Evolutionary conservation across 2,329 filamentous ascomycete genomes (phyloP).

Genomic region (Sphaerulina populicola): DNA sequence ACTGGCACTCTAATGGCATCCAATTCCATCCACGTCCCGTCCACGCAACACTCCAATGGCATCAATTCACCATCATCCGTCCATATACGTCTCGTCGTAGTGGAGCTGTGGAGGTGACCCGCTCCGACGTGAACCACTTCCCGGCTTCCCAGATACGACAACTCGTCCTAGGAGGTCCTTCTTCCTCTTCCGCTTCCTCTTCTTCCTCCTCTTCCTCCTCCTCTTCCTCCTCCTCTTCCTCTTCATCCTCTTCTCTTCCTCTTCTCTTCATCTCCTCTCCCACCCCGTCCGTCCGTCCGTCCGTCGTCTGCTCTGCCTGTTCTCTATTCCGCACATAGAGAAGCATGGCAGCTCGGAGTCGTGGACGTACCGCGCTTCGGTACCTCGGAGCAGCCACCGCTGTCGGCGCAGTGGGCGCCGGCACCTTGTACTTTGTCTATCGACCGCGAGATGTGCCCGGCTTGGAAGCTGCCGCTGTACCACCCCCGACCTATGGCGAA

Average conservation of each 20-base stretch:
- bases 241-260: too few species aligned
- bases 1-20: too few species aligned
- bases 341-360: conserved; percentile 25
- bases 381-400: conserved; percentile 53
- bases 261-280: too few species aligned
- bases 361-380: conserved; percentile 39
- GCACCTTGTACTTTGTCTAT: conserved; percentile 55
- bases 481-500: conserved; percentile 60
- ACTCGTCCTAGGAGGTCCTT: background rate
- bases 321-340: conserved; percentile 1
- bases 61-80: conserved; percentile 9
- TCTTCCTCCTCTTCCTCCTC: background rate
- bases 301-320: background rate
- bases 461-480: conserved; percentile 58
- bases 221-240: too few species aligned
- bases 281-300: background rate
- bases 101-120: background rate
- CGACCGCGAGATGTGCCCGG: conserved; percentile 66
- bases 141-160: conserved; percentile 8
- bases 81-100: conserved; percentile 7
- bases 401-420: conserved; percentile 47
- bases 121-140: conserved; percentile 11
- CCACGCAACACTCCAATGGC: conserved; percentile 2
- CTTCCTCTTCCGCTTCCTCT: background rate
- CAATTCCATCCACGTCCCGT: background rate